These are phyloP conservation scores for Brettanomyces naardenensis DNA, from an alignment of 805 yeast species.

Conservation along the genomic window DNA sequence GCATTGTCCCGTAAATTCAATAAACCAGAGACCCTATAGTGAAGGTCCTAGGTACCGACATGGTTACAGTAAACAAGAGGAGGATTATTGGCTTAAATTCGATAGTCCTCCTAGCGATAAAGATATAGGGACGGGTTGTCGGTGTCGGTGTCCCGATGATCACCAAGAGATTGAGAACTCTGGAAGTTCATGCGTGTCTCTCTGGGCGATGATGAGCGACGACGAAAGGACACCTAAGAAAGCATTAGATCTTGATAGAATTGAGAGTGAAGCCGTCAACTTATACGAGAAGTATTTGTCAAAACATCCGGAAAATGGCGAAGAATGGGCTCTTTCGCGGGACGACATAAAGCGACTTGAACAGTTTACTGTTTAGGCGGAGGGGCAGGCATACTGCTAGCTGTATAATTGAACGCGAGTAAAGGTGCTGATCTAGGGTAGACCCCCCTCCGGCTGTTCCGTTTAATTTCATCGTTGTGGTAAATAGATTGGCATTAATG, in stretches of 20 bases:
- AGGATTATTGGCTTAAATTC: slow-evolving; percentile 27
- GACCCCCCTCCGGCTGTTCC: too few relatives aligned
- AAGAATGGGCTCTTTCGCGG: slow-evolving; percentile 20
- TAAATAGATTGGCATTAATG: too few relatives aligned
- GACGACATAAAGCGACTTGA: slow-evolving; percentile 12
- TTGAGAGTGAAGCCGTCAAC: slow-evolving; percentile 18
- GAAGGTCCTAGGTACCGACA: slow-evolving; percentile 28
- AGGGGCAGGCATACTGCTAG: too few relatives aligned
- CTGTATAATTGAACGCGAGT: too few relatives aligned
- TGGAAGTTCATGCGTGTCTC: slow-evolving; percentile 40
- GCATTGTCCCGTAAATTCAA: slow-evolving; percentile 76
- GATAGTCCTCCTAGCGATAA: slow-evolving; percentile 27
- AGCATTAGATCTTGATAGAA: slow-evolving; percentile 22
- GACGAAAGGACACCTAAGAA: slow-evolving; percentile 15
- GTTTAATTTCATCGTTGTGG: too few relatives aligned
- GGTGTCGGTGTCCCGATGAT: slow-evolving; percentile 70
- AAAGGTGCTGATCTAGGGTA: too few relatives aligned
- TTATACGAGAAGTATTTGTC: slow-evolving; percentile 17
- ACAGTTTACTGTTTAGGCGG: background rate
- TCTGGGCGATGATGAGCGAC: slow-evolving; percentile 34
- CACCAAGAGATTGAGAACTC: slow-evolving; percentile 50
- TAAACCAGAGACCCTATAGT: slow-evolving; percentile 38
- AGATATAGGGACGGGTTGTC: slow-evolving; percentile 78
- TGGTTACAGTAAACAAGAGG: slow-evolving; percentile 26
- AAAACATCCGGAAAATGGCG: slow-evolving; percentile 14